Evolutionary conservation across 192 early-diverging fungal species (phyloP), one percentile per base, ranked within the genome.

Genomic region (Coemansia sp.): DNA sequence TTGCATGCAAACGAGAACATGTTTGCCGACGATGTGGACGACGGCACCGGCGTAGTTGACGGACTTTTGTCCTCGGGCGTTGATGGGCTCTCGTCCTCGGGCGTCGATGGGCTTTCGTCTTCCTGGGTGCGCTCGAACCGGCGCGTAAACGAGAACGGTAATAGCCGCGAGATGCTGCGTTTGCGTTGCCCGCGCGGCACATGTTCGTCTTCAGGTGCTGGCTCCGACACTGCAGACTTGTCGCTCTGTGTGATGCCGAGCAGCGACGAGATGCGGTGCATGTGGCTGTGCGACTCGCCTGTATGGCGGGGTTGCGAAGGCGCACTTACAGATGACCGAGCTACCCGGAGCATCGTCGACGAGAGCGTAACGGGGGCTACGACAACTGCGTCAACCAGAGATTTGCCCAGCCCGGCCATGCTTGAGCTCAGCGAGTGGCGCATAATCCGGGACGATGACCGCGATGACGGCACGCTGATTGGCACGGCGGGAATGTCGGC

Each of bases 401-500:
- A 66, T 17, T 64, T 66, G 26, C 77, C 71, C 1, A 80, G 10
- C 20, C 67, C 71, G 10, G 49, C 59, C 58, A 79, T 37, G 26
- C 70, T 72, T 2, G 52, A 56, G 40, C 60, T 55, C 36, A 79
- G 20, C 37, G 60, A 68, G 40, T 21, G 47, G 9, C 64, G 67
- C 5, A 26, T 12, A 23, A 10, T 19, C 54, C 20, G 11, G 10
- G 66, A 34, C 7, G 36, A 53, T n/a, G 19, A 21, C 9, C 19
- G 31, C 10, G 58, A 62, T 1, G 26, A 23, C 3, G n/a, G 37
- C 31, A 28, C 17, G 9, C 64, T 69, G 20, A 87, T 60, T 0
- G 74, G 69, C 22, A 85, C 76, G 0, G 87, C 82, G 0, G 83
- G 83, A 2, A 81, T 57, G 21, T 81, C 74, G 19, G 78, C 79